A percentile compares a stretch with the other conserved stretches of the same genome.
Evolutionary conservation across 257 asterid species (phyloP).

Genomic region (Gardenia jasminoides): DNA sequence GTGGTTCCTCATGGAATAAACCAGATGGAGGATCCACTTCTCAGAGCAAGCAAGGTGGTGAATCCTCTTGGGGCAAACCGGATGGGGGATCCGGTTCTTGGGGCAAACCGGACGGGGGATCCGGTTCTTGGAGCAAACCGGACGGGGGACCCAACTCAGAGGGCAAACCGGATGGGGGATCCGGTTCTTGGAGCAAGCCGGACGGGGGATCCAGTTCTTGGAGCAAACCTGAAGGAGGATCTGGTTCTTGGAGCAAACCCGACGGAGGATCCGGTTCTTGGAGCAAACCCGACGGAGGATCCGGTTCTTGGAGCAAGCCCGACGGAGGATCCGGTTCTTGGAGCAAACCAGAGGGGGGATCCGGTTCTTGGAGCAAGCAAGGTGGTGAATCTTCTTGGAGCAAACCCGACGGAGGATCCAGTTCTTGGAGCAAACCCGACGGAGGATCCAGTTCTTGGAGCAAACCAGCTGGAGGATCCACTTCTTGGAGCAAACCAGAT

Average conservation of each 20-base stretch:
- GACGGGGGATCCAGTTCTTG: slow-evolving; percentile 17
- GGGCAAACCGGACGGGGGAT: slow-evolving; percentile 26
- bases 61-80: slow-evolving; percentile 20
- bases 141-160: slow-evolving; percentile 22
- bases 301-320: slow-evolving; percentile 20
- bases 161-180: slow-evolving; percentile 24
- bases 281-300: slow-evolving; percentile 4
- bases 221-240: not conserved
- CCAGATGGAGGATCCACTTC: slow-evolving; percentile 16
- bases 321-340: slow-evolving; percentile 34
- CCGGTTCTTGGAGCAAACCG: slow-evolving; percentile 21
- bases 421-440: slow-evolving; percentile 13
- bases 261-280: slow-evolving; percentile 3
- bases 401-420: slow-evolving; percentile 24
- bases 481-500: slow-evolving; percentile 22
- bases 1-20: slow-evolving; percentile 32
- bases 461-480: slow-evolving; percentile 32
- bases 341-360: slow-evolving; percentile 27
- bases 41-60: slow-evolving; percentile 27
- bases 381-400: slow-evolving; percentile 29
- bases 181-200: slow-evolving; percentile 4
- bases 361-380: slow-evolving; percentile 22
- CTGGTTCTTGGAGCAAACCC: not conserved
- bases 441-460: slow-evolving; percentile 18
- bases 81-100: slow-evolving; percentile 33